phyloP scores from a whole-genome alignment of 2,329 filamentous ascomycete genomes.

The Alternaria incomplexa region DNA sequence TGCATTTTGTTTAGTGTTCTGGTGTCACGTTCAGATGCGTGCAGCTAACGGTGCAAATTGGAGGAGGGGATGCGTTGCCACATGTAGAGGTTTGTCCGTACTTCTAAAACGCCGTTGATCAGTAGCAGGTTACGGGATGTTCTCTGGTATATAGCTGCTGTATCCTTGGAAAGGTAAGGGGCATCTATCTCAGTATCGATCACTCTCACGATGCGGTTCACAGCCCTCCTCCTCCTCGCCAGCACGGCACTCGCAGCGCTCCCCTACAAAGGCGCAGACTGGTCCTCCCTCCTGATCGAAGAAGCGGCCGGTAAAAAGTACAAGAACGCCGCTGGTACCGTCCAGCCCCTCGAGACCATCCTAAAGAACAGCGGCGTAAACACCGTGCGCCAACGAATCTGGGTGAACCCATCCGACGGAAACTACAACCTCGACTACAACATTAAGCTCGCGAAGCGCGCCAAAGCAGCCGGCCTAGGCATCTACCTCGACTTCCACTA shows the following conservation, averaged over 20 bases:
- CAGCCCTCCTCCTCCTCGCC: conserved; percentile 26
- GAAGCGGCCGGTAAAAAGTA: conserved; percentile 68
- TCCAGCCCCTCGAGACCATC: conserved; percentile 67
- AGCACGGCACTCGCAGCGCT: conserved; percentile 54
- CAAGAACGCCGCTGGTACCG: conserved; percentile 61
- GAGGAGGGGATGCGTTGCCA: conserved; percentile 1
- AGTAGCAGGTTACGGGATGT: background rate
- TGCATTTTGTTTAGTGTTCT: background rate
- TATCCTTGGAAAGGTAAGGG: background rate
- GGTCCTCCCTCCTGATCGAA: conserved; percentile 70
- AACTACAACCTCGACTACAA: conserved; percentile 75
- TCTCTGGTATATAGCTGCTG: background rate
- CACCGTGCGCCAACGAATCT: conserved; percentile 72
- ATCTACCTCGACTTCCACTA: conserved; percentile 70
- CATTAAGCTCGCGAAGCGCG: conserved; percentile 68
- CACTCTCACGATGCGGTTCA: conserved; percentile 34
- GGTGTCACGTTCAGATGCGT: background rate
- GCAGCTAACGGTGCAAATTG: background rate
- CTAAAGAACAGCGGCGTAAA: conserved; percentile 68
- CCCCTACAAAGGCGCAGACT: conserved; percentile 71
- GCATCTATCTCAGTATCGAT: background rate
- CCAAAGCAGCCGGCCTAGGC: conserved; percentile 66
- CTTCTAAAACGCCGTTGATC: background rate
- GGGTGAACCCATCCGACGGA: conserved; percentile 68
- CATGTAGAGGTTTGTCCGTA: background rate